Evolutionary conservation across 2,329 filamentous ascomycete genomes (phyloP).

Genomic region (Fusarium sp.): DNA sequence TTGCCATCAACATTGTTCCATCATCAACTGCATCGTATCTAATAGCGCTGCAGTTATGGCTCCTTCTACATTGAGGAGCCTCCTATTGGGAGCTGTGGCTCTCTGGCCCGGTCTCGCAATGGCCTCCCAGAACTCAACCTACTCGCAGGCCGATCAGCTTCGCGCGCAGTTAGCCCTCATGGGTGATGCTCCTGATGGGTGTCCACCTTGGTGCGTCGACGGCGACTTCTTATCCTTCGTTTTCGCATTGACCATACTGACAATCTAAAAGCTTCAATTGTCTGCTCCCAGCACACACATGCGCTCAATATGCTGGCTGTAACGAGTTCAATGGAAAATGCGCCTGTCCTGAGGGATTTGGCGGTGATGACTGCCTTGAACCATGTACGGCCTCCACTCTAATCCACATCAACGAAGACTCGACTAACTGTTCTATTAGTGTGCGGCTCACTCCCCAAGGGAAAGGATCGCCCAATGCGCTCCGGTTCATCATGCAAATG

Average conservation of each 20-base stretch:
- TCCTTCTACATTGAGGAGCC: conserved; percentile 54
- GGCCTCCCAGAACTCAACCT: conserved; percentile 66
- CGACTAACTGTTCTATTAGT: conserved; percentile 60
- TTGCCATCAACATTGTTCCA: conserved; percentile 34
- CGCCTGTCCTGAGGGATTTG: conserved; percentile 90
- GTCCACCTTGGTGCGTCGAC: conserved; percentile 76
- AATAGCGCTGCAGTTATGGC: conserved; percentile 56
- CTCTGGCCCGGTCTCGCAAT: conserved; percentile 58
- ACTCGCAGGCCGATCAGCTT: conserved; percentile 71
- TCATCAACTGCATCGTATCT: conserved; percentile 39
- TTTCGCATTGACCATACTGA: conserved; percentile 10
- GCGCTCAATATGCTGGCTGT: conserved; percentile 90
- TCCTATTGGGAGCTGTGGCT: conserved; percentile 57
- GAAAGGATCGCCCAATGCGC: conserved; percentile 82
- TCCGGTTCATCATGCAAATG: conserved; percentile 81
- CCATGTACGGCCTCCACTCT: conserved; percentile 68
- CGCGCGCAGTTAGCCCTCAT: conserved; percentile 77
- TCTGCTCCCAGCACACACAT: conserved; percentile 90
- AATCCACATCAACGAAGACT: neutral
- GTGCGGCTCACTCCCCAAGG: conserved; percentile 88
- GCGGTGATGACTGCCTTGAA: conserved; percentile 91
- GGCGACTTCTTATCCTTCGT: neutral
- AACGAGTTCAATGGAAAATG: conserved; percentile 94
- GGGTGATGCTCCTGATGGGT: conserved; percentile 80
- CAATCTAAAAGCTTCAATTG: conserved; percentile 86